Evolutionary conservation across 768 basidiomycete genomes (phyloP).

Genomic region (Suillus cothurnatus): DNA sequence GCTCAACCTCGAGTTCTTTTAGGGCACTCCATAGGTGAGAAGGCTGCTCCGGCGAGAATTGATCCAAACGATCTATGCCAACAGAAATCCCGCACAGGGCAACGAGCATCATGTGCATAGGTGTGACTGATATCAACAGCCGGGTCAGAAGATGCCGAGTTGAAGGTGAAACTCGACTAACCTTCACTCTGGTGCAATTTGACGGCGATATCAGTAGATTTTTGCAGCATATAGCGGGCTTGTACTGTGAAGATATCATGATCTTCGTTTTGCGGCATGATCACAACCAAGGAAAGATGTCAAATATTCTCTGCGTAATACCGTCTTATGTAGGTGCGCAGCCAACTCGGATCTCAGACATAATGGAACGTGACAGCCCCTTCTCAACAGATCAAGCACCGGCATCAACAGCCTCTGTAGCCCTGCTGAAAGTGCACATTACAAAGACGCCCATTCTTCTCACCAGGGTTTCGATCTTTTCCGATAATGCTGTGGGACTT

Average conservation of each 20-base stretch:
- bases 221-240: slow-evolving; percentile 4
- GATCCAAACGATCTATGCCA: slow-evolving; percentile 5
- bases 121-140: slow-evolving; percentile 4
- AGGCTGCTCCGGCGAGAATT: slow-evolving; percentile 9
- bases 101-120: slow-evolving; percentile 12
- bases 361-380: neutral
- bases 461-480: neutral
- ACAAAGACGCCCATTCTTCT: neutral
- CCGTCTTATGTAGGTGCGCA: neutral
- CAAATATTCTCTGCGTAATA: neutral
- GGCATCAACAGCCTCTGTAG: neutral
- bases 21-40: slow-evolving; percentile 6
- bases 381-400: neutral
- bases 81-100: slow-evolving; percentile 9
- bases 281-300: neutral
- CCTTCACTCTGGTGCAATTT: slow-evolving; percentile 10
- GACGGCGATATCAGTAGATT: slow-evolving; percentile 9
- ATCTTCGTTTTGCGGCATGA: neutral
- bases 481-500: neutral
- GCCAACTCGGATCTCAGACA: neutral
- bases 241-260: neutral
- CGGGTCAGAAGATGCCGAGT: neutral
- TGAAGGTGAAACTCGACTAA: neutral
- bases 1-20: neutral
- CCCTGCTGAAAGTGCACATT: neutral